phyloP scores from a whole-genome alignment of 768 basidiomycete genomes.

The Phaffia tasmanica region DNA sequence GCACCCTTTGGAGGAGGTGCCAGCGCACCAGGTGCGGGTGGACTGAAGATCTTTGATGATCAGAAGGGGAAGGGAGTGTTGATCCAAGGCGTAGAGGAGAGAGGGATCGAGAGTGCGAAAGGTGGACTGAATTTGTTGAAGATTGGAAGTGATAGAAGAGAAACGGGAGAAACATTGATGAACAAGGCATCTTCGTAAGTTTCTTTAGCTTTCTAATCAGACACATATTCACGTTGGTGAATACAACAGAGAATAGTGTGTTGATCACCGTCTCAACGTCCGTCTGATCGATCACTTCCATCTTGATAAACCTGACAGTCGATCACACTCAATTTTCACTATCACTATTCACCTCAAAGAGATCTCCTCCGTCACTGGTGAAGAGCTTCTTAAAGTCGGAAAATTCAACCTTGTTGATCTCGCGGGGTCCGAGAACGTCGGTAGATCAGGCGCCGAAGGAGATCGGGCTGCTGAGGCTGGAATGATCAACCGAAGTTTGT shows the following conservation, averaged over 20 bases:
- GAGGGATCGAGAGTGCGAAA: constrained; percentile 64
- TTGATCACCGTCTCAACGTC: background rate
- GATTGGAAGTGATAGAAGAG: constrained; percentile 79
- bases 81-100: constrained; percentile 90
- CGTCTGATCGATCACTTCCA: background rate
- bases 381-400: constrained; percentile 82
- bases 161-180: constrained; percentile 92
- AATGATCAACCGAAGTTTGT: constrained; percentile 93
- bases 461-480: constrained; percentile 92
- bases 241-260: too few relatives aligned
- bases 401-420: constrained; percentile 96
- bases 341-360: constrained; percentile 89
- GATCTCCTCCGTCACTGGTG: constrained; percentile 47
- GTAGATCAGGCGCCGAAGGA: constrained; percentile 86
- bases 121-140: constrained; percentile 73
- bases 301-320: constrained; percentile 41
- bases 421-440: constrained; percentile 95
- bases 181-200: constrained; percentile 71
- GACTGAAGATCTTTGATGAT: constrained; percentile 89
- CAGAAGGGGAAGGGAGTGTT: constrained; percentile 56
- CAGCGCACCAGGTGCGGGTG: constrained; percentile 29
- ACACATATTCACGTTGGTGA: too few relatives aligned
- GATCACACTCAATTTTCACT: constrained; percentile 96
- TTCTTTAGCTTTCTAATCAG: background rate
- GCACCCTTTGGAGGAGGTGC: constrained; percentile 9